Evolutionary conservation across 2,329 filamentous ascomycete genomes (phyloP).

Genomic region (Claviceps purpurea): DNA sequence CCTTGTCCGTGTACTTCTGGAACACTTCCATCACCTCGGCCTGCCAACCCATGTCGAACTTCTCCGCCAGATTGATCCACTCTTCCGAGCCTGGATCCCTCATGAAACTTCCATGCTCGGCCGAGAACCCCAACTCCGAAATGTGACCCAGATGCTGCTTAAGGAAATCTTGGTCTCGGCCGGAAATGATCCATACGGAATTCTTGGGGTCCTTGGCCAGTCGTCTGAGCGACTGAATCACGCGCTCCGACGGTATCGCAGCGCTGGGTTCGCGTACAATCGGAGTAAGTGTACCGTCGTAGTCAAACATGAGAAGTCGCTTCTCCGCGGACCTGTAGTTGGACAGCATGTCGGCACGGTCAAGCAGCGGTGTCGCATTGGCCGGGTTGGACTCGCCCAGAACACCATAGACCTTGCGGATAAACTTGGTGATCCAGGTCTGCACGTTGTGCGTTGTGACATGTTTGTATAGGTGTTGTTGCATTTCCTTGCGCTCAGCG

Average conservation of each 20-base stretch:
- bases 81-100: slow-evolving; percentile 59
- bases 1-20: slow-evolving; percentile 75
- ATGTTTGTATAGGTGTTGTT: slow-evolving; percentile 64
- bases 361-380: slow-evolving; percentile 68
- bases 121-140: slow-evolving; percentile 75
- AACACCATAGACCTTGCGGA: slow-evolving; percentile 68
- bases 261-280: slow-evolving; percentile 87
- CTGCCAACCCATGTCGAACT: slow-evolving; percentile 87
- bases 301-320: slow-evolving; percentile 96
- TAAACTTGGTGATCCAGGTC: slow-evolving; percentile 68
- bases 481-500: slow-evolving; percentile 53
- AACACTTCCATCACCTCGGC: slow-evolving; percentile 71
- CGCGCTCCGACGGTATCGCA: slow-evolving; percentile 73
- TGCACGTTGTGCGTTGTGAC: slow-evolving; percentile 79
- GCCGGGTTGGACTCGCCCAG: slow-evolving; percentile 63
- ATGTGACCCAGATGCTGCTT: slow-evolving; percentile 90
- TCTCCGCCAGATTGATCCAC: slow-evolving; percentile 84
- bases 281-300: slow-evolving; percentile 89
- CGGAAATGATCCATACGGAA: slow-evolving; percentile 96
- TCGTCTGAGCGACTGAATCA: slow-evolving; percentile 66
- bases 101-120: slow-evolving; percentile 95
- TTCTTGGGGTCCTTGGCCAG: slow-evolving; percentile 72
- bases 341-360: slow-evolving; percentile 56
- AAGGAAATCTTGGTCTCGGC: slow-evolving; percentile 83
- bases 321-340: slow-evolving; percentile 64